Evolutionary conservation across 306 rosid species (phyloP).

Genomic region (Cucurbita moschata): DNA sequence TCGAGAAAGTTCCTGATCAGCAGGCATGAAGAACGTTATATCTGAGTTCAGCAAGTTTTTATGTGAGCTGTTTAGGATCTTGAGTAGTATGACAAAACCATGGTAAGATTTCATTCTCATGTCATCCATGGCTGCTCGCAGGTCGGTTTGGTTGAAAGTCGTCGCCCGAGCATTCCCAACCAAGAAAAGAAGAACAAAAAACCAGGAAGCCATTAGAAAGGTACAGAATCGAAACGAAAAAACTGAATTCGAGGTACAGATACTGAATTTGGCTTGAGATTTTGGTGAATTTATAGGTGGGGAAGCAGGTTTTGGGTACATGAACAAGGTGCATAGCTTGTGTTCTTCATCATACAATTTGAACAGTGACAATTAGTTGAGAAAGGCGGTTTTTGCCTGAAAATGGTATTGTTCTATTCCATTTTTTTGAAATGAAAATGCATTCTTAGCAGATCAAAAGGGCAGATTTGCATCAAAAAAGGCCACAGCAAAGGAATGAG

Average conservation of each 20-base stretch:
- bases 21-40: constrained; percentile 44
- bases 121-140: constrained; percentile 35
- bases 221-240: constrained; percentile 11
- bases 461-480: too few relatives aligned
- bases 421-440: background rate
- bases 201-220: constrained; percentile 30
- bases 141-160: constrained; percentile 27
- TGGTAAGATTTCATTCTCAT: constrained; percentile 38
- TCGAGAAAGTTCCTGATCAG: constrained; percentile 32
- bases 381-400: constrained; percentile 22
- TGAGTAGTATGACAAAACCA: constrained; percentile 50
- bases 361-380: constrained; percentile 18
- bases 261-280: background rate
- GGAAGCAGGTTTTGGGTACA: background rate
- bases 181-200: constrained; percentile 21
- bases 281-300: background rate
- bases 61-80: constrained; percentile 27
- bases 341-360: background rate
- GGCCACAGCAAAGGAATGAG: background rate
- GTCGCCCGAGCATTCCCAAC: constrained; percentile 21
- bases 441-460: background rate
- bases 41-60: constrained; percentile 19
- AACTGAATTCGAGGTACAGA: background rate
- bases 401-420: background rate
- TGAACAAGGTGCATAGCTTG: background rate